These are phyloP conservation scores for Komagataella mondaviorum DNA, from an alignment of 805 yeast species.

Conservation along the genomic window DNA sequence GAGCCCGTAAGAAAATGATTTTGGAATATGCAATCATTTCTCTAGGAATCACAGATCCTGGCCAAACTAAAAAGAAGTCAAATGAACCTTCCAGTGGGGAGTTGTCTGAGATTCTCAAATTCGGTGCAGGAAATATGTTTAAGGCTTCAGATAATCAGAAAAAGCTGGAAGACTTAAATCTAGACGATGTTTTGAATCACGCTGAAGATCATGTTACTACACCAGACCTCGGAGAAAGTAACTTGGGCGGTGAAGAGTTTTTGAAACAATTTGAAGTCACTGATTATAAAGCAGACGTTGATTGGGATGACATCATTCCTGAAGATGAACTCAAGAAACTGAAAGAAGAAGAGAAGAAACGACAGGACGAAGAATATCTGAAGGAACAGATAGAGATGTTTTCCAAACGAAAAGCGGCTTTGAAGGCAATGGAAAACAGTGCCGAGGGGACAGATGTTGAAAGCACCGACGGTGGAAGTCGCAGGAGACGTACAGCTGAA, in stretches of 20 bases:
- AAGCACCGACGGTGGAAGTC: slow-evolving; percentile 23
- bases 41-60: slow-evolving; percentile 80
- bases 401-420: slow-evolving; percentile 67
- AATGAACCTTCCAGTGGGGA: slow-evolving; percentile 76
- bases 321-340: slow-evolving; percentile 80
- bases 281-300: slow-evolving; percentile 94
- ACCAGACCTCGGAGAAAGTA: slow-evolving; percentile 95
- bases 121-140: slow-evolving; percentile 98
- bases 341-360: slow-evolving; percentile 82
- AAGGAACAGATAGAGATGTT: slow-evolving; percentile 85
- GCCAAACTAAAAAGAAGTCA: slow-evolving; percentile 35
- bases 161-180: slow-evolving; percentile 85
- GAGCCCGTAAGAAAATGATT: slow-evolving; percentile 97
- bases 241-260: slow-evolving; percentile 96
- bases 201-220: slow-evolving; percentile 97
- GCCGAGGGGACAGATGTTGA: slow-evolving; percentile 21
- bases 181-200: slow-evolving; percentile 90
- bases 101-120: slow-evolving; percentile 83
- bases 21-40: slow-evolving; percentile 95
- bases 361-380: slow-evolving; percentile 74
- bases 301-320: slow-evolving; percentile 98
- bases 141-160: slow-evolving; percentile 90
- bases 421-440: slow-evolving; percentile 35
- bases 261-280: slow-evolving; percentile 96
- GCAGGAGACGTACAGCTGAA: slow-evolving; percentile 21